Conservation (phyloP, 768 basidiomycete genomes). For the Calocybe indica region DNA sequence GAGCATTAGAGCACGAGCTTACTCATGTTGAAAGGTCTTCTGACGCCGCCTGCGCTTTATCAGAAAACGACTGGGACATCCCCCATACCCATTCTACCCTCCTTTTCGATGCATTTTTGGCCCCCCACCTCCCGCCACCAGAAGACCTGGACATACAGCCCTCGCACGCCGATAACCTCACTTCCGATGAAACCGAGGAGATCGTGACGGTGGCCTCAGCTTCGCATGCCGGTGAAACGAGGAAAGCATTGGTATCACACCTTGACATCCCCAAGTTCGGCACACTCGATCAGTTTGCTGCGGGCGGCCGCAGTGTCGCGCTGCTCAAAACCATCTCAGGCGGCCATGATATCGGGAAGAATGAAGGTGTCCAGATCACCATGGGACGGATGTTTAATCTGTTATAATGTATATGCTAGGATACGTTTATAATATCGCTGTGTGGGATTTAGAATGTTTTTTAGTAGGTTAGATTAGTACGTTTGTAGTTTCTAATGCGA, state of each 20-base stretch:
- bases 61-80: slow-evolving; percentile 67
- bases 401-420: slow-evolving; percentile 4
- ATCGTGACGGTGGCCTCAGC: slow-evolving; percentile 29
- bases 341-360: slow-evolving; percentile 50
- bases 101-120: slow-evolving; percentile 64
- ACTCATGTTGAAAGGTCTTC: background rate
- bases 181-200: slow-evolving; percentile 34
- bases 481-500: too few species aligned
- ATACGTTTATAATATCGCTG: too few species aligned
- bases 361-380: slow-evolving; percentile 68
- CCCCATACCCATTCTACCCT: slow-evolving; percentile 60
- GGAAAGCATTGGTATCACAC: slow-evolving; percentile 35
- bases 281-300: slow-evolving; percentile 39
- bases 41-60: background rate
- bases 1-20: background rate
- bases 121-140: slow-evolving; percentile 42
- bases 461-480: too few species aligned
- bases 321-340: slow-evolving; percentile 55
- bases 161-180: slow-evolving; percentile 15
- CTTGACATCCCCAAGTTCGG: slow-evolving; percentile 44
- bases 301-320: slow-evolving; percentile 39
- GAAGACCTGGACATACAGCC: slow-evolving; percentile 3
- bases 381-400: slow-evolving; percentile 38
- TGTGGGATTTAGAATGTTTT: too few species aligned
- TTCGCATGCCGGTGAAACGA: slow-evolving; percentile 22